Evolutionary conservation across 352 stramenopile genomes (phyloP).

Genomic region (Pythium coloratum): DNA sequence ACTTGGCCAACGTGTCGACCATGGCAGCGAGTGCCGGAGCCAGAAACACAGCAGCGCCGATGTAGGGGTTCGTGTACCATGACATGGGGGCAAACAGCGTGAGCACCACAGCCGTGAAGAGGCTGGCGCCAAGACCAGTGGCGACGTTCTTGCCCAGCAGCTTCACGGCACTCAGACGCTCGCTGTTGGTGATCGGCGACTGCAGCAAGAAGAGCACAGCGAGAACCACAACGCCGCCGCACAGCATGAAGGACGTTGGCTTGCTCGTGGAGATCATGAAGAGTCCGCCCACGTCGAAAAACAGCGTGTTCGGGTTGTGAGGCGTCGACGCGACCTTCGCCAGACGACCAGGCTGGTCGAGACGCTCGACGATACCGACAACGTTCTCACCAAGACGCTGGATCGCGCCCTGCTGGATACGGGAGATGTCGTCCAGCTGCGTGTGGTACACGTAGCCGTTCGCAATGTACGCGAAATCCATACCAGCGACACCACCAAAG

Average conservation of each 20-base stretch:
- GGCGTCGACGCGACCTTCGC: constrained; percentile 56
- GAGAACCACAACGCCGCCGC: constrained; percentile 37
- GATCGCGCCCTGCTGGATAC: constrained; percentile 63
- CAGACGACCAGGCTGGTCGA: constrained; percentile 45
- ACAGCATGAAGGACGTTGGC: constrained; percentile 38
- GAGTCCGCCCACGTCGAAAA: constrained; percentile 67
- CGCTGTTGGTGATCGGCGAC: constrained; percentile 42
- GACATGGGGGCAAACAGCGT: constrained; percentile 63
- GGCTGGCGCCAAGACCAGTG: constrained; percentile 31
- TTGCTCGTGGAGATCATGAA: constrained; percentile 68
- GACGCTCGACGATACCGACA: constrained; percentile 52
- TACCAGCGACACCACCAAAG: constrained; percentile 71
- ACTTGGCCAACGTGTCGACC: constrained; percentile 43
- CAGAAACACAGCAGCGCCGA: constrained; percentile 48
- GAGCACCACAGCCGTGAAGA: constrained; percentile 51
- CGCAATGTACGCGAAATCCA: constrained; percentile 82
- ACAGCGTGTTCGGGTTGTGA: constrained; percentile 66
- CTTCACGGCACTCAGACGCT: constrained; percentile 41
- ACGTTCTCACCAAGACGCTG: constrained; percentile 78
- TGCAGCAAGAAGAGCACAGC: constrained; percentile 42
- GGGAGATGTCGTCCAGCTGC: constrained; percentile 61
- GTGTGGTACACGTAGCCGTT: constrained; percentile 87
- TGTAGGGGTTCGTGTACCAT: constrained; percentile 65
- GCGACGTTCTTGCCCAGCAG: constrained; percentile 41
- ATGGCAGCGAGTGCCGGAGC: constrained; percentile 52